Conservation (phyloP, 1,139 yeast genomes). For the Arxiozyma slooffiae region DNA sequence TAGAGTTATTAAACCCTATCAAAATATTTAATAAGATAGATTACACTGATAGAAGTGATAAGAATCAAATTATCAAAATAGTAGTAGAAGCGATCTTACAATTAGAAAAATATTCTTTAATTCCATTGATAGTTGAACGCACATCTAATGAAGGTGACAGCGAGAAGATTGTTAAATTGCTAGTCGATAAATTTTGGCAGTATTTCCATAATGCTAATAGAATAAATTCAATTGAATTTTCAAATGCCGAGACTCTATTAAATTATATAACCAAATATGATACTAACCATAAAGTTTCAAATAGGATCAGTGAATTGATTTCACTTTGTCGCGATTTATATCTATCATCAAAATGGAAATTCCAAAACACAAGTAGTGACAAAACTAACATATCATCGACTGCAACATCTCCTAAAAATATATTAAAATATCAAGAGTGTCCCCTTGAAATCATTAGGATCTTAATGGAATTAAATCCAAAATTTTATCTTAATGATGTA, state of each 20-base stretch:
- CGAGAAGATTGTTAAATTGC: conserved; percentile 14
- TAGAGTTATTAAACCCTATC: conserved; percentile 2
- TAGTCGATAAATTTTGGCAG: conserved; percentile 43
- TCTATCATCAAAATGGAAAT: neutral
- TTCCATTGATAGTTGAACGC: neutral
- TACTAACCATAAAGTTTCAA: neutral
- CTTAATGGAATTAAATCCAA: conserved; percentile 47
- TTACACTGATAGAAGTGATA: neutral
- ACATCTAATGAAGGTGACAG: neutral
- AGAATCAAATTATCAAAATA: neutral
- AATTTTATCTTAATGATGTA: conserved; percentile 40
- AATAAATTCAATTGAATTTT: conserved; percentile 39
- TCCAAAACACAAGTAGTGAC: neutral
- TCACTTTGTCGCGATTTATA: conserved; percentile 1
- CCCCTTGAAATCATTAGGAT: conserved; percentile 33
- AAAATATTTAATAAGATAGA: conserved; percentile 3
- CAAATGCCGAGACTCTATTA: conserved; percentile 36
- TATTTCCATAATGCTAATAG: conserved; percentile 42
- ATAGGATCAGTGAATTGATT: neutral
- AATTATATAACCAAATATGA: conserved; percentile 7
- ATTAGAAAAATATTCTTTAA: neutral
- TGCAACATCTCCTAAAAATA: conserved; percentile 8
- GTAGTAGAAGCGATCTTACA: neutral
- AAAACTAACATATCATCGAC: neutral
- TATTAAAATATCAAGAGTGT: conserved; percentile 27